phyloP scores from a whole-genome alignment of 1,284 basidiomycete species.

The Boletus semigastroideus region DNA sequence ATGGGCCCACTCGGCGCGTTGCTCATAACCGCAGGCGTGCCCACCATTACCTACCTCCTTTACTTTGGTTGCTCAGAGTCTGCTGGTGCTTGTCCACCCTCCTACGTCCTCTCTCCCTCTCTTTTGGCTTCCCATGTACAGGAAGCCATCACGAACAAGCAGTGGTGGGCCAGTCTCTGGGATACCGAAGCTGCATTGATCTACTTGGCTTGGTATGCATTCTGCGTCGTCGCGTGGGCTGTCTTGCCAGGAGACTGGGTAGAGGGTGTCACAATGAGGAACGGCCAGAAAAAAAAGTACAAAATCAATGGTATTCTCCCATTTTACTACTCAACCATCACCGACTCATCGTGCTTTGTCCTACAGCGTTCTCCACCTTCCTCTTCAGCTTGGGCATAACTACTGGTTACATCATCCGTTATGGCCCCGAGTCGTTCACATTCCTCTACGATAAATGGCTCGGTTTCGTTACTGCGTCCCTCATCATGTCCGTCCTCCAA shows the following conservation, averaged over 20 bases:
- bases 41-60: conserved; percentile 74
- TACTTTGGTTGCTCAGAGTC: conserved; percentile 85
- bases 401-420: conserved; percentile 66
- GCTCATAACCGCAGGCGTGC: conserved; percentile 72
- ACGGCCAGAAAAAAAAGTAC: conserved; percentile 80
- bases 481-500: conserved; percentile 80
- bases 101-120: conserved; percentile 41
- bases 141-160: conserved; percentile 45
- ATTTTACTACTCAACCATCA: background rate
- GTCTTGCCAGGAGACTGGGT: conserved; percentile 87
- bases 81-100: conserved; percentile 73
- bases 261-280: conserved; percentile 76
- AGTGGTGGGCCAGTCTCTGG: conserved; percentile 76
- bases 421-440: conserved; percentile 81
- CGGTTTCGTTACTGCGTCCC: conserved; percentile 82
- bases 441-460: conserved; percentile 93
- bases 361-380: conserved; percentile 82
- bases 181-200: conserved; percentile 75
- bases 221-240: conserved; percentile 80
- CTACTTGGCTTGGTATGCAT: conserved; percentile 91
- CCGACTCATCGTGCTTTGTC: background rate
- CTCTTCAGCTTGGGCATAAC: conserved; percentile 75
- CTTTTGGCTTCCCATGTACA: conserved; percentile 40
- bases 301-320: conserved; percentile 85
- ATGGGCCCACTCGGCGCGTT: conserved; percentile 82